A percentile compares a stretch with the other conserved stretches of the same genome.
Conservation (phyloP, 305 asterid species). For the Ilex paraguariensis region DNA sequence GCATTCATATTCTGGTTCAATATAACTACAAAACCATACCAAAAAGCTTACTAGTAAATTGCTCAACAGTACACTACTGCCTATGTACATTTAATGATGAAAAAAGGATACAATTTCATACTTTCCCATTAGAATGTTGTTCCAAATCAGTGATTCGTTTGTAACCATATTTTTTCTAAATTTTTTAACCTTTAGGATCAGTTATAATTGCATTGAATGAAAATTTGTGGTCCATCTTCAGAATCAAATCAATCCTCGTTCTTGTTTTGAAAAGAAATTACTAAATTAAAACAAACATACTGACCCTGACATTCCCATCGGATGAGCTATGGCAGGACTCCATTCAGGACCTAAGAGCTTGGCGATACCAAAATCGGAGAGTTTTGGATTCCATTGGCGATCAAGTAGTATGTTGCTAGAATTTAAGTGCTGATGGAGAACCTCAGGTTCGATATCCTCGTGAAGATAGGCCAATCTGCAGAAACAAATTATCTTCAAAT, state of each 20-base stretch:
- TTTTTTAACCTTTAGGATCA: not conserved
- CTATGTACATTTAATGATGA: no score
- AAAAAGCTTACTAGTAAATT: not conserved
- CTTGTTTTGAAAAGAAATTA: not conserved
- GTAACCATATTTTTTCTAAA: not conserved
- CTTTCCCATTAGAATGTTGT: not conserved
- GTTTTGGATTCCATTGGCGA: slow-evolving; percentile 57
- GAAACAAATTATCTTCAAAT: not conserved
- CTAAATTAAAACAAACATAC: not conserved
- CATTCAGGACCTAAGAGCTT: slow-evolving; percentile 31
- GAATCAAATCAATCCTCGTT: not conserved
- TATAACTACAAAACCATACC: slow-evolving; percentile 20
- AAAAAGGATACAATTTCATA: not conserved
- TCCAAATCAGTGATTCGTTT: not conserved
- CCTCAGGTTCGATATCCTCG: slow-evolving; percentile 41
- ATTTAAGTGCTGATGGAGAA: slow-evolving; percentile 37
- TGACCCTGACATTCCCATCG: slow-evolving; percentile 46
- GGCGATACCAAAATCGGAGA: slow-evolving; percentile 39
- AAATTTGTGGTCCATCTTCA: not conserved
- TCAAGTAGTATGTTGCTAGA: slow-evolving; percentile 50
- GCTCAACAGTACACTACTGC: no score
- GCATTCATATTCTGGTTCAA: slow-evolving; percentile 31
- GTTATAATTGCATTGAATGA: no score
- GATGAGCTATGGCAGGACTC: slow-evolving; percentile 15
- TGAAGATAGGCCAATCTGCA: slow-evolving; percentile 51